These are phyloP conservation scores for Aspergillus fumigatus DNA, from an alignment of 2,329 filamentous ascomycete species.

Conservation along the genomic window DNA sequence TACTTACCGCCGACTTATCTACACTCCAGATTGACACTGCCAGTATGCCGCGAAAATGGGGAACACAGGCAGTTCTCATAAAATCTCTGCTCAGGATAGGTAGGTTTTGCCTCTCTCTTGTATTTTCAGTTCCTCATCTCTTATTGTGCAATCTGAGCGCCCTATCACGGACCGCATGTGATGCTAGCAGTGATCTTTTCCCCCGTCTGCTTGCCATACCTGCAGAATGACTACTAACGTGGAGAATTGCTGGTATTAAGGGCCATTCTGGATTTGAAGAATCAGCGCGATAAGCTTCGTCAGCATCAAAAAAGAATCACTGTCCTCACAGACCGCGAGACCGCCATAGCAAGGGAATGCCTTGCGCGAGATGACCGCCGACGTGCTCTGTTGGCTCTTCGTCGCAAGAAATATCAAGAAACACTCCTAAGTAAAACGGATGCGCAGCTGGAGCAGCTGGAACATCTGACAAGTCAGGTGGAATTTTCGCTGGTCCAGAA, in stretches of 20 bases:
- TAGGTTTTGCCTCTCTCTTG: slow-evolving; percentile 41
- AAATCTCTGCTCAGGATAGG: slow-evolving; percentile 81
- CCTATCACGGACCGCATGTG: background rate
- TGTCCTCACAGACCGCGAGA: slow-evolving; percentile 80
- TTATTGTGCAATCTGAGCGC: background rate
- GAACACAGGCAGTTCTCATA: slow-evolving; percentile 59
- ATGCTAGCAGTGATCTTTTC: slow-evolving; percentile 7
- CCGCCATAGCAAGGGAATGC: slow-evolving; percentile 77
- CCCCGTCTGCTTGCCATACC: slow-evolving; percentile 1
- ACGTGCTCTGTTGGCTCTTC: slow-evolving; percentile 78
- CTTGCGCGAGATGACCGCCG: slow-evolving; percentile 73
- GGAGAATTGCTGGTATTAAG: slow-evolving; percentile 42
- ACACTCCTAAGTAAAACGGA: slow-evolving; percentile 84
- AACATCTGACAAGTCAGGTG: slow-evolving; percentile 80
- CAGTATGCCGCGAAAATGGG: slow-evolving; percentile 52
- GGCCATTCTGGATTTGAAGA: slow-evolving; percentile 96
- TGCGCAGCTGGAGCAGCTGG: slow-evolving; percentile 86
- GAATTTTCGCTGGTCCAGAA: slow-evolving; percentile 97
- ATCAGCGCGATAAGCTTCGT: slow-evolving; percentile 92
- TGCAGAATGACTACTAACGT: background rate
- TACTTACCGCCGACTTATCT: background rate
- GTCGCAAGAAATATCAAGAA: slow-evolving; percentile 96
- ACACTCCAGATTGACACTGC: slow-evolving; percentile 4
- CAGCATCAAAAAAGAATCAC: slow-evolving; percentile 92
- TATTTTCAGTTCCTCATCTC: background rate